These are phyloP conservation scores for Phaeosphaeria sp. DNA, from an alignment of 2,329 filamentous ascomycete species.

Conservation along the genomic window DNA sequence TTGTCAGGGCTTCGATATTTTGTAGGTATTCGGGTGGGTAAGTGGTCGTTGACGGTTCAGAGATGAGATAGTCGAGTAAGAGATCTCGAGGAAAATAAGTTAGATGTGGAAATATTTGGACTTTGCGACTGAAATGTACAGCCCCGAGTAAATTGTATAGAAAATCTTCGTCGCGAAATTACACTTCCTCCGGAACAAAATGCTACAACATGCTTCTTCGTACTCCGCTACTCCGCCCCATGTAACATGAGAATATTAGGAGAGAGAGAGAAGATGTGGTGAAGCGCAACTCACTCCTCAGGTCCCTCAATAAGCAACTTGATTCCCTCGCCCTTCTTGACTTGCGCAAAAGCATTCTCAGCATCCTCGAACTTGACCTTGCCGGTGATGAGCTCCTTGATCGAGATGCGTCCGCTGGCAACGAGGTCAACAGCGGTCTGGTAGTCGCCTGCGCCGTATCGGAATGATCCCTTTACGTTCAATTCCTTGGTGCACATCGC, in stretches of 20 bases:
- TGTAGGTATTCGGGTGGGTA: no score
- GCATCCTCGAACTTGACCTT: slow-evolving; percentile 82
- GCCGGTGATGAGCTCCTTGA: slow-evolving; percentile 80
- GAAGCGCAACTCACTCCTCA: slow-evolving; percentile 21
- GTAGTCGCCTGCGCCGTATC: slow-evolving; percentile 89
- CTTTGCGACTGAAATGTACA: neutral
- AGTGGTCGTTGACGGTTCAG: no score
- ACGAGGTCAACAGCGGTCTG: slow-evolving; percentile 81
- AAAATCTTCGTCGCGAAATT: neutral
- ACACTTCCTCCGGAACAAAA: no score
- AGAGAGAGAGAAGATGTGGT: neutral
- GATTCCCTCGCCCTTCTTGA: slow-evolving; percentile 82
- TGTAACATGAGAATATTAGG: neutral
- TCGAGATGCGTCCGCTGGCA: slow-evolving; percentile 70
- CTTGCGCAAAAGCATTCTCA: slow-evolving; percentile 84
- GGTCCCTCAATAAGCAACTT: slow-evolving; percentile 63
- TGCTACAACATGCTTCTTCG: neutral
- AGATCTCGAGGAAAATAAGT: no score
- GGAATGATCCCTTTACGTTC: slow-evolving; percentile 84
- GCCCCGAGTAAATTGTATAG: neutral
- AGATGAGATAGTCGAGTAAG: no score
- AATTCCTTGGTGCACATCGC: slow-evolving; percentile 89
- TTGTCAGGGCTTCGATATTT: no score
- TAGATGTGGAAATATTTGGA: no score
- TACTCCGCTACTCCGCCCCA: neutral